Percentiles rank a stretch among this genome's conserved stretches.
Evolutionary conservation across 2,329 filamentous ascomycete species (phyloP).

Genomic region (Fusarium sp.): DNA sequence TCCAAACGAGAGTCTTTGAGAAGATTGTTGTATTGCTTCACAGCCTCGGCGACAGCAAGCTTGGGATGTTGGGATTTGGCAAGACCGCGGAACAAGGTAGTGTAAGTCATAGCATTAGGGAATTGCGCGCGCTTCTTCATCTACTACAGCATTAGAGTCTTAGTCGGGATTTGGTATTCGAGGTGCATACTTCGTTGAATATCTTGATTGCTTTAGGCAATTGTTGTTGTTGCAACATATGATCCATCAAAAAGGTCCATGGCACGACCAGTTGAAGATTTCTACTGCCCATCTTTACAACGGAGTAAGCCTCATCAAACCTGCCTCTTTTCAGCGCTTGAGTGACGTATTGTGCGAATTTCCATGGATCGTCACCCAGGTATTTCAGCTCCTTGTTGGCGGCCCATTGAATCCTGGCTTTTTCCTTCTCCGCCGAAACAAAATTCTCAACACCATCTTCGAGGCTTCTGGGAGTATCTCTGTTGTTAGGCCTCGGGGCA

Average conservation of each 20-base stretch:
- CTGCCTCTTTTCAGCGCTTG: constrained; percentile 68
- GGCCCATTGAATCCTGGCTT: constrained; percentile 50
- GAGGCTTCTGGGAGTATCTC: constrained; percentile 42
- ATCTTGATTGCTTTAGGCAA: constrained; percentile 76
- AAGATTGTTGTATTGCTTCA: constrained; percentile 83
- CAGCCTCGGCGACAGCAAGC: constrained; percentile 72
- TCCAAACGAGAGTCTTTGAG: constrained; percentile 70
- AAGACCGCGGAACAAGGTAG: constrained; percentile 82
- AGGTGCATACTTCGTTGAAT: constrained; percentile 77
- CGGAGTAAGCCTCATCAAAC: constrained; percentile 72
- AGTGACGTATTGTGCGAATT: constrained; percentile 75
- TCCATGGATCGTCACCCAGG: constrained; percentile 73
- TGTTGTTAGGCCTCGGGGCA: background rate
- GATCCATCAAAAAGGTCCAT: constrained; percentile 88
- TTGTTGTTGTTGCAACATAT: constrained; percentile 70
- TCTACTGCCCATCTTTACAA: constrained; percentile 77
- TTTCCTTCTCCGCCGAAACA: constrained; percentile 35
- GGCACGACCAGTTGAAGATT: constrained; percentile 74
- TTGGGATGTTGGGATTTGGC: constrained; percentile 68
- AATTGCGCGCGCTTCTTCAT: constrained; percentile 94
- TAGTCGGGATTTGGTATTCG: background rate
- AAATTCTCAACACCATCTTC: constrained; percentile 26
- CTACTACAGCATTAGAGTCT: constrained; percentile 54
- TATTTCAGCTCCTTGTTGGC: constrained; percentile 69
- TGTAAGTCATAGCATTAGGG: constrained; percentile 86